Evolutionary conservation across 1,139 yeast species (phyloP).

Genomic region (Scheffersomyces titani): DNA sequence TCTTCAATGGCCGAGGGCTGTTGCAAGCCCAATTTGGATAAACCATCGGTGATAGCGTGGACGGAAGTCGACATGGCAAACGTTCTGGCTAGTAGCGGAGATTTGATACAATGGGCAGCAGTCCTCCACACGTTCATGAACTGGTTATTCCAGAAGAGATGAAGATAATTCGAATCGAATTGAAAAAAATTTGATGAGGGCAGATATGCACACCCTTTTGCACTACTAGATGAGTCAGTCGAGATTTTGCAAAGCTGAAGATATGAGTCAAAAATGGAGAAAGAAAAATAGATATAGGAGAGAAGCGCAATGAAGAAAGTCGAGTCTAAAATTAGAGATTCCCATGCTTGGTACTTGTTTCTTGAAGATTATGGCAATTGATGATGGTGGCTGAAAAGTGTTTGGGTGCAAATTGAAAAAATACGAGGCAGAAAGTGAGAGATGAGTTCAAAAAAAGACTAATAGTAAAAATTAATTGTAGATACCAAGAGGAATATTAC

Average conservation of each 20-base stretch:
- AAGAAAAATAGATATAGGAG: not conserved
- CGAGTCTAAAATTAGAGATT: not conserved
- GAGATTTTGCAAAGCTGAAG: not conserved
- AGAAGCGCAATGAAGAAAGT: not conserved
- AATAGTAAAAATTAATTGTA: too few relatives aligned
- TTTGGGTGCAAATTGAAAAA: not conserved
- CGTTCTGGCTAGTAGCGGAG: not conserved
- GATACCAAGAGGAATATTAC: not conserved
- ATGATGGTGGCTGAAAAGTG: not conserved
- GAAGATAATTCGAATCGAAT: not conserved
- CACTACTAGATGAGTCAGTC: not conserved
- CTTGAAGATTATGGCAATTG: not conserved
- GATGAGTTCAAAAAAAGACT: not conserved
- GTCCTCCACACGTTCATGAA: not conserved
- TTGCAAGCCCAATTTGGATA: constrained; percentile 38
- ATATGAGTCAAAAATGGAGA: not conserved
- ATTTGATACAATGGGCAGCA: not conserved
- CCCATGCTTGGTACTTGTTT: not conserved
- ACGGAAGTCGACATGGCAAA: constrained; percentile 12
- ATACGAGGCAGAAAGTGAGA: not conserved
- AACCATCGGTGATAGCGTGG: constrained; percentile 36
- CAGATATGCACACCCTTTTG: constrained; percentile 83
- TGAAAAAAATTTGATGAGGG: constrained; percentile 70
- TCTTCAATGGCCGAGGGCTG: constrained; percentile 27
- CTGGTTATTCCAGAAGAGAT: not conserved